Base-by-base conservation (phyloP, 441 rosid genomes). In the Pelargonium australe region DNA sequence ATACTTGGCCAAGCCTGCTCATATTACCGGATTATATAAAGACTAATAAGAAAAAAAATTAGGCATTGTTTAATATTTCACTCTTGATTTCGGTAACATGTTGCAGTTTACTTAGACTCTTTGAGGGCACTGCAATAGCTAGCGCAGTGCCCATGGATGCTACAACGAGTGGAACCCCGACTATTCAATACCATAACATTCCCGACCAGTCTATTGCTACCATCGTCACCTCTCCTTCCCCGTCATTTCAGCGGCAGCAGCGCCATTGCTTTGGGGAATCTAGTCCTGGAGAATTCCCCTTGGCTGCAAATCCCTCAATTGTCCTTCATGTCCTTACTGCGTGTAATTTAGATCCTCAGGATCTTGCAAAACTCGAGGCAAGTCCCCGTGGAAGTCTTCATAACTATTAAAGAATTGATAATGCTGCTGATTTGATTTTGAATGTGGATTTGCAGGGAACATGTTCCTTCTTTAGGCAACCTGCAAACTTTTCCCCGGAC, bases 311-410 rank as follows among this genome's bases (percentile, higher is more conserved):
- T 68, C 99, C 99, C 37, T 92, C 97, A 66, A 86, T 95, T 75
- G 89, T 92, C 17, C 98, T 95, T 67, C 93, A 95, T 80, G 92
- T 95, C 74, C 96, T 95, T 28, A 92, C 99, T 2, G 79, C 95
- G 3, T 89, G 95, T 76, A 85, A 78, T 74, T 87, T 95, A 80
- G 92, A 84, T 70, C 95, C 99, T 63, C 96, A 89, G 66, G 99
- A 95, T 77, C 98, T 95, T 60, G 99, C 96, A 4, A 95, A 85
- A 73, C 85, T 95, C 17, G 99, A 95, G 99, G 99, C 93, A 83
- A 79, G 89, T 77, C 11, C 28, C 17, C 20, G 10, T 34, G 20
- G 16, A 75, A 41, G 66, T 70, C 49, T 67, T 58, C 73, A 31
- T 72, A 43, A 53, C 9, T 43, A 65, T 63, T 69, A 55, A 16